Evolutionary conservation across 2,329 filamentous ascomycete genomes (phyloP), one percentile per base, ranked within the genome.

Genomic region (Botrytis tulipae): DNA sequence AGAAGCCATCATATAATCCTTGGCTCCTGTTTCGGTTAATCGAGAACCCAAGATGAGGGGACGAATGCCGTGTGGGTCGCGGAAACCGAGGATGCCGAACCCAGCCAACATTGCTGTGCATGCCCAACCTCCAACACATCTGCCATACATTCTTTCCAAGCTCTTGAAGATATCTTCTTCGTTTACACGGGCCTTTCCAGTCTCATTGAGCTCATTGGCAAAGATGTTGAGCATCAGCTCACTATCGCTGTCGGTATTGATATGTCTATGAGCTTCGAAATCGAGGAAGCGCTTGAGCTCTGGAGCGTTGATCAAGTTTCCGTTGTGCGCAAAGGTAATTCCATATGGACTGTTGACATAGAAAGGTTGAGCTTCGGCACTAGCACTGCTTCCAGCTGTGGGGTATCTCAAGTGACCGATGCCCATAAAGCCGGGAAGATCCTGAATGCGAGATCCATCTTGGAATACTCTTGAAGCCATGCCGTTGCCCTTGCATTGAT

Each of bases 151-250:
- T 70, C 90, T 86, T 77, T 87, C 85, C 73, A 96, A 84, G 37
- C 90, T 90, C 63, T 87, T 88, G 82, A 96, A 95, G 79, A 94
- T 87, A 82, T 96, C 93, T 71, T 91, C 89, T 73, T 88, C 85
- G 79, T 95, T 95, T 76, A 93, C 91, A 83, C 93, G 91, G 73
- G 91, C 89, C 83, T 96, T 96, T 78, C 92, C 91, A 40, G 92
- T 93, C 83, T 94, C 90, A 77, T 92, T 91, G 66, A 96, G 87
- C 81, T 93, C 92, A 81, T 93, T 89, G 37, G 94, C 95, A 78
- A 95, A 97, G 77, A 97, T 88, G 82, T 97, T 97, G 75, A 97
- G 86, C 84, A 96, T 93, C 75, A 95, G 84, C 84, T 97, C 94
- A 78, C 91, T 94, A 83, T 97, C 94, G 73, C 91, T 94, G 79